Conservation (phyloP, 306 rosid genomes). For the Cucurbita ficifolia region DNA sequence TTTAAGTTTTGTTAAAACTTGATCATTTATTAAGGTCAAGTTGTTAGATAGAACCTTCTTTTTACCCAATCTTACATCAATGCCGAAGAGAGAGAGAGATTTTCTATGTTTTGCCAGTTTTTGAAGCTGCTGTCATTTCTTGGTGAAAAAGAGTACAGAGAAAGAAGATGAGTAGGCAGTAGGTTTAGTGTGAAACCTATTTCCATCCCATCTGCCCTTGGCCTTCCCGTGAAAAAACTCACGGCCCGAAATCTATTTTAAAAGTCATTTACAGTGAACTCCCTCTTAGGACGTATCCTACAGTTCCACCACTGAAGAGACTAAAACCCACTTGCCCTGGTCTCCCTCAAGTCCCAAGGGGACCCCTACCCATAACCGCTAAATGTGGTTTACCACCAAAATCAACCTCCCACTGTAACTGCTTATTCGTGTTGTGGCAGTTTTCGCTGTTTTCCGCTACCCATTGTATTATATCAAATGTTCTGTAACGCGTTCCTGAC, state of each 20-base stretch:
- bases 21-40: not conserved
- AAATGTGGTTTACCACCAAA: constrained; percentile 21
- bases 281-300: constrained; percentile 19
- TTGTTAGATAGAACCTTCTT: not conserved
- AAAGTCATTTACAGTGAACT: constrained; percentile 20
- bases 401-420: constrained; percentile 27
- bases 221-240: constrained; percentile 82
- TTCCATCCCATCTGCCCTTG: constrained; percentile 80
- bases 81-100: not conserved
- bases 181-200: constrained; percentile 31
- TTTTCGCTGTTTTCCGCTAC: constrained; percentile 39
- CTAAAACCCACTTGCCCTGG: constrained; percentile 18
- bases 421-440: constrained; percentile 37
- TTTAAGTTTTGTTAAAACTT: not conserved
- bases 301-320: constrained; percentile 17
- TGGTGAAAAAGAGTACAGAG: constrained; percentile 42
- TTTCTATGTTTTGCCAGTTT: constrained; percentile 18
- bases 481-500: constrained; percentile 21
- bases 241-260: constrained; percentile 13
- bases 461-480: constrained; percentile 29
- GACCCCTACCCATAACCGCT: constrained; percentile 28
- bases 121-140: constrained; percentile 36
- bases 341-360: constrained; percentile 39
- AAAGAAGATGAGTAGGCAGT: constrained; percentile 22
- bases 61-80: not conserved